phyloP scores from a whole-genome alignment of 2,329 filamentous ascomycete species.

The Talaromyces sp. region DNA sequence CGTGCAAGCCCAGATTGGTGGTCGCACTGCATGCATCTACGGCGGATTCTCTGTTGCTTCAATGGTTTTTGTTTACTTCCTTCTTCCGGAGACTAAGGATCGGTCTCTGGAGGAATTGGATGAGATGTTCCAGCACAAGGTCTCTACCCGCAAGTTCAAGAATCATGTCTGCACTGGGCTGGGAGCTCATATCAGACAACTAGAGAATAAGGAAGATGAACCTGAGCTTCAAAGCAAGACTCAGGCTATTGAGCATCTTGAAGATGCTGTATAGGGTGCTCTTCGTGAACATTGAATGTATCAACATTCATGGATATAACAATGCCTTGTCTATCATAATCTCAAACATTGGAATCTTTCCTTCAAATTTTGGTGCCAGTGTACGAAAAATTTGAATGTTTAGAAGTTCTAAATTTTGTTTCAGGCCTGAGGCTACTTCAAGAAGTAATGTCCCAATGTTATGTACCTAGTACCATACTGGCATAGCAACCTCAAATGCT shows the following conservation, averaged over 20 bases:
- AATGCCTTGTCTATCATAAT: too few species aligned
- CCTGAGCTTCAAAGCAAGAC: neutral
- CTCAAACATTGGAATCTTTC: too few species aligned
- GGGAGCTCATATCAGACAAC: constrained; percentile 4
- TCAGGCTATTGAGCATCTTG: constrained; percentile 7
- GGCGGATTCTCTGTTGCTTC: constrained; percentile 26
- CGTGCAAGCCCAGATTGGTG: constrained; percentile 30
- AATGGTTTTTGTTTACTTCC: constrained; percentile 27
- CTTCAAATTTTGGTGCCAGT: too few species aligned
- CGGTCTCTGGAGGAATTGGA: constrained; percentile 32
- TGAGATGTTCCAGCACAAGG: constrained; percentile 28
- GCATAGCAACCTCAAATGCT: too few species aligned
- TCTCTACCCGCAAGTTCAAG: constrained; percentile 9
- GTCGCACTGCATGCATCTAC: constrained; percentile 25
- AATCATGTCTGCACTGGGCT: neutral
- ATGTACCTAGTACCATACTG: too few species aligned
- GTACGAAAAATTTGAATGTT: too few species aligned
- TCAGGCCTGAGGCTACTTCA: too few species aligned
- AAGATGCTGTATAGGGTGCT: constrained; percentile 1
- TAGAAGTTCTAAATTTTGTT: too few species aligned
- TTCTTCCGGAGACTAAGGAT: constrained; percentile 29
- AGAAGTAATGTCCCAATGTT: too few species aligned
- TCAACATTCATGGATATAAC: too few species aligned
- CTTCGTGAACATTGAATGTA: too few species aligned
- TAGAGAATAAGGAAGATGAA: constrained; percentile 4